A percentile compares a stretch with the other conserved stretches of the same genome.
phyloP scores from a whole-genome alignment of 257 asterid species.

The Parsonsia alboflavescens region DNA sequence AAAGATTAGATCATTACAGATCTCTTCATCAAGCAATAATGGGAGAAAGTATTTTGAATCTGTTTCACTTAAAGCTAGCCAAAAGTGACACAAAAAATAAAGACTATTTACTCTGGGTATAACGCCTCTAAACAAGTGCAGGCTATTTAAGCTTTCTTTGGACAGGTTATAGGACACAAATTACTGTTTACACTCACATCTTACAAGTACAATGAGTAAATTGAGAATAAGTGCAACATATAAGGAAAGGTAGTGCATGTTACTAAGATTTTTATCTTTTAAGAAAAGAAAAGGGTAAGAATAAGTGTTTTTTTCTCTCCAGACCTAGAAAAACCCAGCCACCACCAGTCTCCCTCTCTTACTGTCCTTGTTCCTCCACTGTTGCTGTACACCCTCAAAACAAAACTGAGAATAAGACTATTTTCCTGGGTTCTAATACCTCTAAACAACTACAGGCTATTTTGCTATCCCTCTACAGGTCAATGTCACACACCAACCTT shows the following conservation, averaged over 20 bases:
- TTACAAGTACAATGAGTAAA: not conserved
- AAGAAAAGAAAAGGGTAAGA: no score
- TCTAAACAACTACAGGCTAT: not conserved
- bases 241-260: not conserved
- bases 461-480: not conserved
- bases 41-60: not conserved
- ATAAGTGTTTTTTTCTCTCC: not conserved
- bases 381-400: not conserved
- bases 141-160: not conserved
- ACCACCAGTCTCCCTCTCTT: not conserved
- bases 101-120: not conserved
- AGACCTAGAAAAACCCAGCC: not conserved
- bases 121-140: not conserved
- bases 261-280: not conserved
- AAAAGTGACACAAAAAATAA: not conserved
- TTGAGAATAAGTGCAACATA: not conserved
- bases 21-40: no score
- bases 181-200: not conserved
- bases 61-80: not conserved
- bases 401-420: not conserved
- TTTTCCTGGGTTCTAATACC: not conserved
- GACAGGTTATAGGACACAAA: not conserved
- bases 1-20: no score
- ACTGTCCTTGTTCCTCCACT: not conserved
- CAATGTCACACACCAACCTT: not conserved